A percentile compares a stretch with the other conserved stretches of the same genome.
phyloP scores from a whole-genome alignment of 2,329 filamentous ascomycete genomes.

The Aspergillus brasiliensis region DNA sequence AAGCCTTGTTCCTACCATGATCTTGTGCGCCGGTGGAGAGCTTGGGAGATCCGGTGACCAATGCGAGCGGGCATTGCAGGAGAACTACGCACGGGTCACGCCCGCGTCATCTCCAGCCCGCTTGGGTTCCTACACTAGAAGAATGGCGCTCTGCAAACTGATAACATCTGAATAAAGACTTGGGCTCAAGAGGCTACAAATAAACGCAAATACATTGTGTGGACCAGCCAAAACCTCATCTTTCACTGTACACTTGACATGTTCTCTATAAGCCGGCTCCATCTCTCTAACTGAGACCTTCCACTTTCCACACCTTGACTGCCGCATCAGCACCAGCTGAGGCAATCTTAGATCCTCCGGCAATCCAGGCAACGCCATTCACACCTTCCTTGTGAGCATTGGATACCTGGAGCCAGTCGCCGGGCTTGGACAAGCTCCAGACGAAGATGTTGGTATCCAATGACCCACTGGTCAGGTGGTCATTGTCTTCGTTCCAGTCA shows the following conservation, averaged over 20 bases:
- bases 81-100: conserved; percentile 3
- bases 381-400: conserved; percentile 98
- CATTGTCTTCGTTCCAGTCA: conserved; percentile 76
- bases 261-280: not conserved
- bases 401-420: conserved; percentile 76
- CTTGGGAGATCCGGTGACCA: not conserved
- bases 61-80: not conserved
- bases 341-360: conserved; percentile 66
- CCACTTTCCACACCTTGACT: conserved; percentile 82
- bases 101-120: not conserved
- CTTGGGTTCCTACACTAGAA: not conserved
- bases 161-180: too few species aligned
- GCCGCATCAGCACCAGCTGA: conserved; percentile 85
- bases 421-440: conserved; percentile 84
- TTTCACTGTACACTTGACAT: too few species aligned
- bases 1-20: not conserved
- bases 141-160: too few species aligned
- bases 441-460: conserved; percentile 91
- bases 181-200: too few species aligned
- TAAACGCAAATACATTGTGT: too few species aligned
- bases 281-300: conserved; percentile 47
- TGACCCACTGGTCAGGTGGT: conserved; percentile 78
- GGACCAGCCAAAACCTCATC: too few species aligned
- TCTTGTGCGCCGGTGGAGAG: not conserved
- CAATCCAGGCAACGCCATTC: conserved; percentile 80